Evolutionary conservation across 129 eudicot species (phyloP).

Genomic region (Helichrysum umbraculigerum): DNA sequence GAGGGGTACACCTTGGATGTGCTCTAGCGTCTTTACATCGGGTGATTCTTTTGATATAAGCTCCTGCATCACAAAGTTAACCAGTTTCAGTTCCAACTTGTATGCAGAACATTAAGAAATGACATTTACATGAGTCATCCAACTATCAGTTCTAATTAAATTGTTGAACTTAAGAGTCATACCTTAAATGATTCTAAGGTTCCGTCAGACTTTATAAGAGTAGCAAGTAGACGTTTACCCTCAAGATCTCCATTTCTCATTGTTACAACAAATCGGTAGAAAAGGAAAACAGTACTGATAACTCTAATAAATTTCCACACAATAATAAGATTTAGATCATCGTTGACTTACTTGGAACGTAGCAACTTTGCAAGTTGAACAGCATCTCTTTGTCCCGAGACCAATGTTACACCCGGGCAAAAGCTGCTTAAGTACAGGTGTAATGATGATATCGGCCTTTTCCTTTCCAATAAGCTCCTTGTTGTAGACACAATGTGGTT

Average conservation of each 20-base stretch:
- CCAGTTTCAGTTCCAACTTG: not conserved
- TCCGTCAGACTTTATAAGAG: constrained; percentile 57
- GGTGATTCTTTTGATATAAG: constrained; percentile 61
- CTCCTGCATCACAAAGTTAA: constrained; percentile 46
- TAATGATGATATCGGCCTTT: constrained; percentile 82
- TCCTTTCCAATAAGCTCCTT: constrained; percentile 53
- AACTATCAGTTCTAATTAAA: not conserved
- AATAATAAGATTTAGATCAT: not conserved
- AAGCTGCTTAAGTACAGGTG: constrained; percentile 85
- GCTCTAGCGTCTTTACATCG: constrained; percentile 61
- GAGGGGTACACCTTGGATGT: constrained; percentile 71
- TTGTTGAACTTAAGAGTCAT: constrained; percentile 12
- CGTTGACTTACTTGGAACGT: constrained; percentile 52
- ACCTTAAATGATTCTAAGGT: constrained; percentile 90
- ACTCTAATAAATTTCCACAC: not conserved
- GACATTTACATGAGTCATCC: not conserved
- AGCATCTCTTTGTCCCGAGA: constrained; percentile 84
- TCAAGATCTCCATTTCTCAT: constrained; percentile 94
- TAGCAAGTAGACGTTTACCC: constrained; percentile 76
- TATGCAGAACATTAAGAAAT: not conserved
- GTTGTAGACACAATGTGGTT: constrained; percentile 94
- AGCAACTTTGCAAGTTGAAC: constrained; percentile 80
- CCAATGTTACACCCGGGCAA: constrained; percentile 69
- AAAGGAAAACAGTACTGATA: constrained; percentile 1
- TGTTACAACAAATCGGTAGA: constrained; percentile 67